phyloP scores from a whole-genome alignment of 805 yeast genomes.

The Wickerhamiella spandovensis region DNA sequence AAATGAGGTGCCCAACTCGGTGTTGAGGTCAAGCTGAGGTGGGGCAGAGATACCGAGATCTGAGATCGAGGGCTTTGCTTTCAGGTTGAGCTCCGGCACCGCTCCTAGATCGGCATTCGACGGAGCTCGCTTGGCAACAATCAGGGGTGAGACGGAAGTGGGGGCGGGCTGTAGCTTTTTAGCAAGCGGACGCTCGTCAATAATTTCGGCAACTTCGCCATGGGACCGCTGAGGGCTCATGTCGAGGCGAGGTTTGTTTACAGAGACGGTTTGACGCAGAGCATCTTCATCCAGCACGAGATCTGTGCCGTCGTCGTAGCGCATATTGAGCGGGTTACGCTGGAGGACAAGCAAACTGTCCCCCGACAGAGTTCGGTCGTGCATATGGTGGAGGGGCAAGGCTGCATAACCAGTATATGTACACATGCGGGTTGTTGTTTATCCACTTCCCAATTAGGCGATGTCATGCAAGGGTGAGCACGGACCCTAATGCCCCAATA shows the following conservation, averaged over 20 bases:
- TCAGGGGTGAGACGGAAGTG: conserved; percentile 3
- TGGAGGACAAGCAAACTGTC: conserved; percentile 14
- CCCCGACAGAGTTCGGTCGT: conserved; percentile 15
- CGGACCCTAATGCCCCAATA: not conserved
- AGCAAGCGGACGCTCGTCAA: not conserved
- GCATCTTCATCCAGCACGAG: conserved; percentile 13
- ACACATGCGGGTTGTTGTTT: conserved; percentile 3
- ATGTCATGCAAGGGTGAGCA: not conserved
- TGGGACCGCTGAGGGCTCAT: conserved; percentile 1
- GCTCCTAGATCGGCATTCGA: not conserved
- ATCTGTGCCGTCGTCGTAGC: conserved; percentile 24
- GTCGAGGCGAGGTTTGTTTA: conserved; percentile 3
- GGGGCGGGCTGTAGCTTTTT: not conserved
- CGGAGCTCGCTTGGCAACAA: conserved; percentile 1
- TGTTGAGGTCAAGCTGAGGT: not conserved
- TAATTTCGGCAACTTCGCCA: not conserved
- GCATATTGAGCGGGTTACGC: conserved; percentile 25
- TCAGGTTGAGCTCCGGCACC: not conserved
- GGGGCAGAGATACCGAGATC: not conserved
- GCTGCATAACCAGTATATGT: not conserved
- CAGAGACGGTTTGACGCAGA: conserved; percentile 6
- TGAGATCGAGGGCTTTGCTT: not conserved
- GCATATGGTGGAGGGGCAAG: conserved; percentile 10
- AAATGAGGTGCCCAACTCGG: conserved; percentile 6
- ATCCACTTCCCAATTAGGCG: conserved; percentile 2